Base-by-base conservation (phyloP, 2,329 filamentous ascomycete species). In the Basipetospora sp. region DNA sequence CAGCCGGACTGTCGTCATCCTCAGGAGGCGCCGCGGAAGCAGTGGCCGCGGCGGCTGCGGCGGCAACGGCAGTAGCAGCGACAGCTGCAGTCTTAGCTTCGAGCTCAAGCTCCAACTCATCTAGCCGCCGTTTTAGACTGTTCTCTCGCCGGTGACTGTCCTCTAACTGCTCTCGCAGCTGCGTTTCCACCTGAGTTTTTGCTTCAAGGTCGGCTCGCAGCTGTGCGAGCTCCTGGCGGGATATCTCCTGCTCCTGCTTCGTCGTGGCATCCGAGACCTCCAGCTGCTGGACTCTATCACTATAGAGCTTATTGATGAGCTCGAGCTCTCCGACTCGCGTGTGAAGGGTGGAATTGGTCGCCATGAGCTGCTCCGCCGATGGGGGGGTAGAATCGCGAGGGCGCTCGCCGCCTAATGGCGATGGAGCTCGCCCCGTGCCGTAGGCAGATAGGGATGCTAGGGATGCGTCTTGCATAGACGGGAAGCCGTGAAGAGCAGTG, bases 281-380 rank as follows among this genome's bases (percentile, higher is more conserved):
- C 10, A 90, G 66, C 53, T 90, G 81, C 69, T 53, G 76, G 57
- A 94, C 75, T 9, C 80, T 73, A 27, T 78, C 78, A 36, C 78
- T 69, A 56, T 85, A 86, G 31, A 87, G 65, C 52, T 82, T 80
- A 50, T 87, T 94, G 64, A 98, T 94, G 37, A 98, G 73, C 54
- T 98, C 90, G 17, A 98, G 70, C 57, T 98, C 90, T 48, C 80
- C 90, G 25, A 98, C 88, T 30, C 90, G 78, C 1, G 90, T 98
- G 62, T 92, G 93, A n/a, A 96, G 67, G 36, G 77, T 80, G 4
- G 82, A 82, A 55, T 93, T 94, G 43, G 79, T 74, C 2, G 80
- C 78, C 37, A 85, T 65, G 17, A 93, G 70, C 43, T 82, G 77
- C 52, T 94, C 83, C 54, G 84, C 85, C 3, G 78, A 80, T 52